These are phyloP conservation scores for Phoma sp. DNA, from an alignment of 2,329 filamentous ascomycete species.

Conservation along the genomic window DNA sequence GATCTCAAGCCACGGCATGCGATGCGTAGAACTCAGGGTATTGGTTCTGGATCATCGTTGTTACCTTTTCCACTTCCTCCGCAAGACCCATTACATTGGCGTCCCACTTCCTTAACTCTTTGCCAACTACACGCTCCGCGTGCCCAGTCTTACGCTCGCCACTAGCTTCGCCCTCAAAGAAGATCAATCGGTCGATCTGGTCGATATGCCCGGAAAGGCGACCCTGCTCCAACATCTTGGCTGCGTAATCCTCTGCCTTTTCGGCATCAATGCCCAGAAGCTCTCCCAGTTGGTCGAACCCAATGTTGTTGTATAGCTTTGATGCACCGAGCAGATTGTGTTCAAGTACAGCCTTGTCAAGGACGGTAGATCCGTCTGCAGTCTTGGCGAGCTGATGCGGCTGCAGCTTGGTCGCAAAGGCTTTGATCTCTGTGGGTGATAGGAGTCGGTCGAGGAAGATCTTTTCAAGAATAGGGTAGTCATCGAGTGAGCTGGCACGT, in stretches of 20 bases:
- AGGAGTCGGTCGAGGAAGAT: conserved; percentile 93
- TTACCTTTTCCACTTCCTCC: conserved; percentile 88
- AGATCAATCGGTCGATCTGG: conserved; percentile 87
- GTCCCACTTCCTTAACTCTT: conserved; percentile 86
- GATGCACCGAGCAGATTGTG: conserved; percentile 92
- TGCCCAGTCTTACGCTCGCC: conserved; percentile 71
- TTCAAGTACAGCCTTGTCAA: conserved; percentile 92
- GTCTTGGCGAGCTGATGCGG: conserved; percentile 91
- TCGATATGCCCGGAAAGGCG: conserved; percentile 88
- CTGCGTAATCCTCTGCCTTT: conserved; percentile 88
- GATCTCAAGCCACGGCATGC: conserved; percentile 45
- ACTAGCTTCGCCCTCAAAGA: conserved; percentile 80
- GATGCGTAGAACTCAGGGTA: conserved; percentile 67
- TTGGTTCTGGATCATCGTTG: conserved; percentile 78
- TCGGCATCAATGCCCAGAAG: conserved; percentile 80
- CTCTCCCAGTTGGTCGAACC: conserved; percentile 71
- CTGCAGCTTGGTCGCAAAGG: conserved; percentile 79
- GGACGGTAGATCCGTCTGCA: conserved; percentile 87
- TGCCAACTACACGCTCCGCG: conserved; percentile 64
- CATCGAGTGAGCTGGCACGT: conserved; percentile 72
- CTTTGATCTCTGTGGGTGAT: conserved; percentile 78
- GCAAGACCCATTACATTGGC: conserved; percentile 82
- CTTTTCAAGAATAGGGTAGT: conserved; percentile 92
- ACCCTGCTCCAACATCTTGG: conserved; percentile 94
- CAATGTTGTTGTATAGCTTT: conserved; percentile 58